Evolutionary conservation across 768 basidiomycete species (phyloP), one percentile per base, ranked within the genome.

Genomic region (Mycena rebaudengoi): DNA sequence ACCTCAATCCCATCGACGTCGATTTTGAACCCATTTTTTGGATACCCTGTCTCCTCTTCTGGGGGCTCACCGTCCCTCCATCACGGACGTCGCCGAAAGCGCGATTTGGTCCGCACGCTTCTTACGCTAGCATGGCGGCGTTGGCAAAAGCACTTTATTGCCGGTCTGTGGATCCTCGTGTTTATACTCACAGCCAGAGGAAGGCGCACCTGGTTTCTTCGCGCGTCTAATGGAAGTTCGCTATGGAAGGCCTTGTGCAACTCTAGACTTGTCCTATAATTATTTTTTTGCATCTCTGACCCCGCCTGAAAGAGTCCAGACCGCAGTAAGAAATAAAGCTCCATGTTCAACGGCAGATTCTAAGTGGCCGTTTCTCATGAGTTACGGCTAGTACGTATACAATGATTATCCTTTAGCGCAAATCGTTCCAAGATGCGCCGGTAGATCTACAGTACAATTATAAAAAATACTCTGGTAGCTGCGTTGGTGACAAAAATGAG

Each of bases 381-480:
- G n/a, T n/a, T n/a, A n/a, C n/a, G n/a, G n/a, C 44, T 46, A 33
- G 40, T 56, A 62, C 39, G 53, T 41, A 43, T 30, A 53, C 37
- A 26, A 48, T 32, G 35, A 54, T 54, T 30, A 53, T 61, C 51
- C 20, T n/a, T n/a, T 54, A 16, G 54, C 54, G 60, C 59, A 51
- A 29, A 60, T 60, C 48, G 29, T 28, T 32, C 14, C 32, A 13
- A 29, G 46, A 50, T 16, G 46, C 37, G 7, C 29, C n/a, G n/a
- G n/a, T n/a, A n/a, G n/a, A n/a, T n/a, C n/a, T n/a, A n/a, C n/a
- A n/a, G n/a, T 39, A 10, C 16, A 39, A 29, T 10, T 23, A 86
- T 58, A 86, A 81, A 79, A 94, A 94, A 78, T 94, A 94, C 74
- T 94, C 92, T 6, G 92, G 92, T 30, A 91, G 81, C 92, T 93